A percentile compares a stretch with the other conserved stretches of the same genome.
These are phyloP conservation scores for Trametes hirsuta DNA, from an alignment of 1,284 basidiomycete genomes.

Conservation along the genomic window DNA sequence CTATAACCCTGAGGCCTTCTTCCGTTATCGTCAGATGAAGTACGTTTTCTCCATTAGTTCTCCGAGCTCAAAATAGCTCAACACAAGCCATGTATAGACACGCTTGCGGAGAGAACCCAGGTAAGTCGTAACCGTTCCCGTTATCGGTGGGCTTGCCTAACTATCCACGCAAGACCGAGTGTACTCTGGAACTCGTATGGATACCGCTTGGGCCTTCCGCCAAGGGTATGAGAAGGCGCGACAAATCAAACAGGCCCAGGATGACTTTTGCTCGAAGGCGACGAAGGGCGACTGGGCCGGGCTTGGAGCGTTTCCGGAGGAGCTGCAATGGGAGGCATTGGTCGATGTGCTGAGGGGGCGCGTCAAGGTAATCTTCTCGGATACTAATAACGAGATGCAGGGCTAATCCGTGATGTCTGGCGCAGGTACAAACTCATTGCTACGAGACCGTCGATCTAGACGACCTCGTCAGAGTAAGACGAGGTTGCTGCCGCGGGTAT, in stretches of 20 bases:
- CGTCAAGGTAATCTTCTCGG: slow-evolving; percentile 53
- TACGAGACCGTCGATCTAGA: slow-evolving; percentile 44
- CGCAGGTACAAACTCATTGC: slow-evolving; percentile 77
- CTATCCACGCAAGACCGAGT: slow-evolving; percentile 23
- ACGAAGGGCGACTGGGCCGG: slow-evolving; percentile 59
- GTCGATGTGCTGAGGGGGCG: slow-evolving; percentile 86
- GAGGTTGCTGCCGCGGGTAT: no score
- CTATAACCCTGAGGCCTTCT: slow-evolving; percentile 32
- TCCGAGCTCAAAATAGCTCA: background rate
- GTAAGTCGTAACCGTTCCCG: slow-evolving; percentile 14
- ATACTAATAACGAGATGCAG: background rate
- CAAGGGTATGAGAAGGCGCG: slow-evolving; percentile 72
- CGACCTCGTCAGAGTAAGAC: slow-evolving; percentile 61
- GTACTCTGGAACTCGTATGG: slow-evolving; percentile 57
- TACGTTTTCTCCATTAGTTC: slow-evolving; percentile 3
- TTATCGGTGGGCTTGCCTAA: background rate
- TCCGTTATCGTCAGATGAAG: slow-evolving; percentile 55
- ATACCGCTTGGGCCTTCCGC: slow-evolving; percentile 64
- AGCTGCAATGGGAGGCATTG: slow-evolving; percentile 83
- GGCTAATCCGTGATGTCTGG: background rate
- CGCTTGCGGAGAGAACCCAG: slow-evolving; percentile 40
- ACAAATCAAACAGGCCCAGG: slow-evolving; percentile 75
- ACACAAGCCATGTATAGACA: slow-evolving; percentile 16
- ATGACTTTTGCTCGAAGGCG: slow-evolving; percentile 70
- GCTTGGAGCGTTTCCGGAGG: slow-evolving; percentile 73